Percentiles rank a stretch among this genome's conserved stretches.
These are phyloP conservation scores for Cladochytrium replicatum DNA, from an alignment of 192 early-diverging fungal genomes.

Conservation along the genomic window DNA sequence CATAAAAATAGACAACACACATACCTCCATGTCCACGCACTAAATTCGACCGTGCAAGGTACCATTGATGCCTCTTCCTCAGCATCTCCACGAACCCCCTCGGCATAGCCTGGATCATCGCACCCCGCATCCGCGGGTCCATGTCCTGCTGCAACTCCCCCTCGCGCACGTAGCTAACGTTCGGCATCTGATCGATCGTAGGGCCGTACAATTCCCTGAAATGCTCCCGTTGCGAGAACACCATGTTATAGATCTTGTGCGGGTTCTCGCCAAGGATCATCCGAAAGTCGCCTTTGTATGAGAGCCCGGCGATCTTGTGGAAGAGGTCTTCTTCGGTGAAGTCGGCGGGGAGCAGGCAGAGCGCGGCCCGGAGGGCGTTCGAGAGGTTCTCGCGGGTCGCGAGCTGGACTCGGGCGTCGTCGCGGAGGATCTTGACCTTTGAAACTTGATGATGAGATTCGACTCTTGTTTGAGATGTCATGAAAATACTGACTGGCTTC, in stretches of 20 bases:
- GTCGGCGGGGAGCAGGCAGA: slow-evolving; percentile 70
- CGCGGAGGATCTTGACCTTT: slow-evolving; percentile 68
- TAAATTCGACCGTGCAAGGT: too few relatives aligned
- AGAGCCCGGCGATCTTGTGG: slow-evolving; percentile 69
- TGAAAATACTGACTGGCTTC: slow-evolving; percentile 87
- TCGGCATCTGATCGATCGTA: slow-evolving; percentile 32
- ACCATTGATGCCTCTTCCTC: too few relatives aligned
- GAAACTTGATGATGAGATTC: too few relatives aligned
- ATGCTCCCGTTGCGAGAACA: slow-evolving; percentile 58
- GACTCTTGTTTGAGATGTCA: too few relatives aligned
- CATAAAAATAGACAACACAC: too few relatives aligned
- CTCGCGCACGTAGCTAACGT: slow-evolving; percentile 20
- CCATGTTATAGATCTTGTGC: slow-evolving; percentile 90
- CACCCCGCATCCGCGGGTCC: slow-evolving; percentile 39
- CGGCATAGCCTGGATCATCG: slow-evolving; percentile 73
- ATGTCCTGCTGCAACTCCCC: slow-evolving; percentile 27
- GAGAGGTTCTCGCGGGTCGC: slow-evolving; percentile 79
- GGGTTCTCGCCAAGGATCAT: slow-evolving; percentile 91
- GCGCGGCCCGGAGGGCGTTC: slow-evolving; percentile 69
- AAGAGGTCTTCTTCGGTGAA: slow-evolving; percentile 80
- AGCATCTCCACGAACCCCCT: too few relatives aligned
- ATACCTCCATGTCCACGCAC: too few relatives aligned
- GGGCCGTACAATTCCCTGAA: slow-evolving; percentile 41
- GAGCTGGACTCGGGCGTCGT: slow-evolving; percentile 62
- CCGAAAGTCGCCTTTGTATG: slow-evolving; percentile 88